Conservation (phyloP, 257 asterid species). For the Rubia yunnanensis region DNA sequence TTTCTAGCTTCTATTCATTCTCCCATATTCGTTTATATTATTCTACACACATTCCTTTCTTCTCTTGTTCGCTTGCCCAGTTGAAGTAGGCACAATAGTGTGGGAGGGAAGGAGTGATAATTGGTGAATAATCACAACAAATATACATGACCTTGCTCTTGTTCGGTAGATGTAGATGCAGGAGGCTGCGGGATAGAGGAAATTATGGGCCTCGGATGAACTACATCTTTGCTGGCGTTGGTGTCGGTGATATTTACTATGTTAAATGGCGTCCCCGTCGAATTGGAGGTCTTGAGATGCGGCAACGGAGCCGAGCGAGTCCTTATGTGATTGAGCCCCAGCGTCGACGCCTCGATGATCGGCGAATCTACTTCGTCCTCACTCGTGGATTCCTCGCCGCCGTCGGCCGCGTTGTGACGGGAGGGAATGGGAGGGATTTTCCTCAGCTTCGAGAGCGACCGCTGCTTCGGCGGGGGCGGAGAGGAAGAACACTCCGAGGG, state of each 20-base stretch:
- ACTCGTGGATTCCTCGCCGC: slow-evolving; percentile 15
- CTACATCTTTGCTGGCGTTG: slow-evolving; percentile 19
- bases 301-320: slow-evolving; percentile 54
- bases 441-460: slow-evolving; percentile 40
- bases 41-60: no score
- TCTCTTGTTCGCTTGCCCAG: not conserved
- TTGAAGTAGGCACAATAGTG: not conserved
- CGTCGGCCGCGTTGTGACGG: slow-evolving; percentile 19
- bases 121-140: not conserved
- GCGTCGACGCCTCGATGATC: slow-evolving; percentile 40
- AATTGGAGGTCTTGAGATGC: slow-evolving; percentile 31
- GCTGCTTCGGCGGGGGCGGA: slow-evolving; percentile 6
- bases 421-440: slow-evolving; percentile 55
- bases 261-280: slow-evolving; percentile 20
- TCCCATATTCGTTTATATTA: no score
- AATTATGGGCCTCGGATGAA: slow-evolving; percentile 10
- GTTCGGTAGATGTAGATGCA: slow-evolving; percentile 9
- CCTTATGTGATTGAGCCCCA: slow-evolving; percentile 71
- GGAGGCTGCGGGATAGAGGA: slow-evolving; percentile 24
- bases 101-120: not conserved
- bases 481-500: slow-evolving; percentile 2
- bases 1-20: no score
- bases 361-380: slow-evolving; percentile 19
- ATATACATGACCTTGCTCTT: slow-evolving; percentile 10
- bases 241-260: not conserved